Percentiles rank a stretch among this genome's conserved stretches.
Conservation (phyloP, 169 alveolate genomes). For the Cryptosporidium felis region DNA sequence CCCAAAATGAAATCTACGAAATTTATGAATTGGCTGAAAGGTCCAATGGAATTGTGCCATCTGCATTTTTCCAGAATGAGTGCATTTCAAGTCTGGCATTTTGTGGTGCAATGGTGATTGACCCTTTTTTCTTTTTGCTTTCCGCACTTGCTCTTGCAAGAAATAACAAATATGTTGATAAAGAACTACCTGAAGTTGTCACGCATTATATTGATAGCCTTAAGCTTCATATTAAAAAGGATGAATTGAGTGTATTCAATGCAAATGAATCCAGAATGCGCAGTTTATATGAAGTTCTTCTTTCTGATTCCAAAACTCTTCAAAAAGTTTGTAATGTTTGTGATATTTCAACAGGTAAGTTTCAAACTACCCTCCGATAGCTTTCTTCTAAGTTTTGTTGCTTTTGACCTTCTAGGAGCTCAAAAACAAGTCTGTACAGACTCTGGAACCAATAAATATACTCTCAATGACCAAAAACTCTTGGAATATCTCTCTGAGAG, state of each 20-base stretch:
- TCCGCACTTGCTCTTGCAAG: constrained; percentile 34
- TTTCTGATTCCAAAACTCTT: neutral
- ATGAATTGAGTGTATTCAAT: neutral
- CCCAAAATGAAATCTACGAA: neutral
- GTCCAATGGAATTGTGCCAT: neutral
- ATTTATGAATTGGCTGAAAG: constrained; percentile 33
- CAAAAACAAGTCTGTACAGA: no score
- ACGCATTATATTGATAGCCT: constrained; percentile 1
- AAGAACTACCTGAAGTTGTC: neutral
- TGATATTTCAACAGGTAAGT: constrained; percentile 43
- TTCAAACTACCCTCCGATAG: no score
- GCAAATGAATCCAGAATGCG: neutral
- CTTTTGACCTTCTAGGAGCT: no score
- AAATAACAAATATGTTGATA: neutral
- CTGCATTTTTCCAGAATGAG: constrained; percentile 37
- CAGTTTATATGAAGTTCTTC: neutral
- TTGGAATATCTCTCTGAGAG: constrained; percentile 23
- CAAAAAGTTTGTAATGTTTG: constrained; percentile 42
- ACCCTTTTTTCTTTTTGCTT: constrained; percentile 12
- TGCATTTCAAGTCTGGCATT: constrained; percentile 40
- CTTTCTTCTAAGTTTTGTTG: no score
- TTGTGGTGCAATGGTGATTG: constrained; percentile 24
- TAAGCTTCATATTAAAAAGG: neutral
- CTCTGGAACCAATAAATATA: neutral
- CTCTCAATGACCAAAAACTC: constrained; percentile 43